These are phyloP conservation scores for Tolypocladium nubicola DNA, from an alignment of 2,329 filamentous ascomycete genomes.

Conservation along the genomic window DNA sequence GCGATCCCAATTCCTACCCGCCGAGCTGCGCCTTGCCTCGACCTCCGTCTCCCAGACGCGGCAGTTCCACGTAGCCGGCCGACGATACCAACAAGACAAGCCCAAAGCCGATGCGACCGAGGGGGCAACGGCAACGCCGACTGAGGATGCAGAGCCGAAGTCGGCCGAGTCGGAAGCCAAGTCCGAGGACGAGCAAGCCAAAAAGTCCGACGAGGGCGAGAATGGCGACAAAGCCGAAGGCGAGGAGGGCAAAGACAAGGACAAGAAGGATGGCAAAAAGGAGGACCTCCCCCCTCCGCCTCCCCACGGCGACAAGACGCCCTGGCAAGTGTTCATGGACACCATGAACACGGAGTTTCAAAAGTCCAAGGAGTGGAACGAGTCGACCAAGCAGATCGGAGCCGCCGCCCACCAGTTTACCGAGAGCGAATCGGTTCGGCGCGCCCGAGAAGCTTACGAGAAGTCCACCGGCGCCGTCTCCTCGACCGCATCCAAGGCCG, in stretches of 20 bases:
- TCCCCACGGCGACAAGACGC: constrained; percentile 96
- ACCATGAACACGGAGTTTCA: constrained; percentile 93
- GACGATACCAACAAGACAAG: constrained; percentile 22
- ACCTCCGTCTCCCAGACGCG: constrained; percentile 18
- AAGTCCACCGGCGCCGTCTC: constrained; percentile 76
- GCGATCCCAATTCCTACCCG: constrained; percentile 34
- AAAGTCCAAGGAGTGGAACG: constrained; percentile 97
- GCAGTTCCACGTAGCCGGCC: constrained; percentile 20
- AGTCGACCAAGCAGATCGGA: constrained; percentile 89
- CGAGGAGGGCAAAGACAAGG: constrained; percentile 30
- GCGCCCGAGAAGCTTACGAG: constrained; percentile 76
- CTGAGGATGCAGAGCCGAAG: constrained; percentile 9
- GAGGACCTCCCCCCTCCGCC: constrained; percentile 73
- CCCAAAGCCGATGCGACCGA: constrained; percentile 9
- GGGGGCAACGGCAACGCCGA: not conserved
- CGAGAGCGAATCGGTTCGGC: constrained; percentile 83
- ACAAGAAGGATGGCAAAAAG: constrained; percentile 48
- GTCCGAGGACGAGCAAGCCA: constrained; percentile 31
- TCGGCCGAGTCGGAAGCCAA: constrained; percentile 3
- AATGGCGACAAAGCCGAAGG: constrained; percentile 36
- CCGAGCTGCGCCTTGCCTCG: constrained; percentile 21
- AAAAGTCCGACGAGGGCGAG: constrained; percentile 28
- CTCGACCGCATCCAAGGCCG: constrained; percentile 64
- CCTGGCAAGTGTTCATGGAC: constrained; percentile 97
- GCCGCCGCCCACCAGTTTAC: constrained; percentile 83